Conservation (phyloP, 768 basidiomycete species). For the Kwoniella europaea region DNA sequence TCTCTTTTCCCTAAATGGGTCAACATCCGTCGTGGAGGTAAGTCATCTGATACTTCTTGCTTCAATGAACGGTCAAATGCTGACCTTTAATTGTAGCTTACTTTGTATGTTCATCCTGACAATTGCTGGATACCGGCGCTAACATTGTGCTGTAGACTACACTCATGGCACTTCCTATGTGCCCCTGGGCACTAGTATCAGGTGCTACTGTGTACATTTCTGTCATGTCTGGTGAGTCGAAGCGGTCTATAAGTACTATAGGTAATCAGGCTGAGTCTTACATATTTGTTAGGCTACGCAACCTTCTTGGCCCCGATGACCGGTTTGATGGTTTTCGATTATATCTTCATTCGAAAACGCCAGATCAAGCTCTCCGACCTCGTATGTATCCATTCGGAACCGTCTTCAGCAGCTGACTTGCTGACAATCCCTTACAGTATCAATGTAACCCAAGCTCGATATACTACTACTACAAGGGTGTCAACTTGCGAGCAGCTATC, state of each 20-base stretch:
- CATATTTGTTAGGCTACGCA: constrained; percentile 21
- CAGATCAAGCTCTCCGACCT: constrained; percentile 29
- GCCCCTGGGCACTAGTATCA: constrained; percentile 42
- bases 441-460: constrained; percentile 25
- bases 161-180: constrained; percentile 42
- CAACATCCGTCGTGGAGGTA: constrained; percentile 36
- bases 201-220: constrained; percentile 45
- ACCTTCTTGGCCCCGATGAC: constrained; percentile 46
- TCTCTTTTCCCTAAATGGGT: constrained; percentile 38
- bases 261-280: too few species aligned
- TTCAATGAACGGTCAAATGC: neutral
- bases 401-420: neutral
- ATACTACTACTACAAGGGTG: constrained; percentile 36
- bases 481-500: constrained; percentile 40
- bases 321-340: constrained; percentile 45
- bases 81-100: constrained; percentile 16
- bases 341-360: constrained; percentile 37
- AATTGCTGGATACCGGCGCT: neutral
- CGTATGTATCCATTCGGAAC: constrained; percentile 8
- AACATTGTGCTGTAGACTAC: constrained; percentile 15
- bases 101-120: neutral
- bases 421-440: constrained; percentile 25
- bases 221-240: constrained; percentile 27
- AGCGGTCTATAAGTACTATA: too few species aligned
- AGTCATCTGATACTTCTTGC: neutral